phyloP scores from a whole-genome alignment of 192 early-diverging fungal genomes.

The Gigaspora rosea region DNA sequence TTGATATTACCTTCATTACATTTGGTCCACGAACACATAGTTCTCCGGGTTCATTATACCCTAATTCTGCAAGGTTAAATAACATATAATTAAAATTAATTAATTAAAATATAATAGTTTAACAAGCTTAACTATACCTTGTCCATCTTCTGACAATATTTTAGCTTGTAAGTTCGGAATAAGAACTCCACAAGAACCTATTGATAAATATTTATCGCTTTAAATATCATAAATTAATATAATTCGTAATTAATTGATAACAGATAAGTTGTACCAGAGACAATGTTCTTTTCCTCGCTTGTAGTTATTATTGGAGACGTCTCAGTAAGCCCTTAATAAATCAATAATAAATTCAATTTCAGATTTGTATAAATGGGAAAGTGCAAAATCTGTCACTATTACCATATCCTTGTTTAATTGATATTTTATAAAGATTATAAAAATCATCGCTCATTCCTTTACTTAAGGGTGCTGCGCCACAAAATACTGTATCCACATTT shows the following conservation, averaged over 20 bases:
- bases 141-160: slow-evolving; percentile 72
- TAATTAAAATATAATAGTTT: too few relatives aligned
- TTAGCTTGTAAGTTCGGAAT: slow-evolving; percentile 73
- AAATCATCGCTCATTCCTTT: slow-evolving; percentile 42
- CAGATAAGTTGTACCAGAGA: slow-evolving; percentile 39
- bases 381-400: slow-evolving; percentile 17
- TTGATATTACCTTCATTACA: slow-evolving; percentile 70
- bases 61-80: slow-evolving; percentile 43
- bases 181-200: slow-evolving; percentile 69
- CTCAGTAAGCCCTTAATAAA: slow-evolving; percentile 51
- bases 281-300: slow-evolving; percentile 31
- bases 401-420: slow-evolving; percentile 69
- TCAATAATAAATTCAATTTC: neutral
- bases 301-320: slow-evolving; percentile 56
- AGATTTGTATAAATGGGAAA: slow-evolving; percentile 17
- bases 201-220: slow-evolving; percentile 24
- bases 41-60: slow-evolving; percentile 67
- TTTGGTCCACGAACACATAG: slow-evolving; percentile 86
- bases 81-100: too few relatives aligned
- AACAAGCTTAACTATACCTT: slow-evolving; percentile 30
- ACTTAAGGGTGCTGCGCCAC: slow-evolving; percentile 70
- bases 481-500: slow-evolving; percentile 50
- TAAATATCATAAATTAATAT: neutral
- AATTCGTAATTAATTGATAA: neutral
- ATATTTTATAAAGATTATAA: slow-evolving; percentile 32